Evolutionary conservation across 805 yeast species (phyloP).

Genomic region (Ogataea henricii): DNA sequence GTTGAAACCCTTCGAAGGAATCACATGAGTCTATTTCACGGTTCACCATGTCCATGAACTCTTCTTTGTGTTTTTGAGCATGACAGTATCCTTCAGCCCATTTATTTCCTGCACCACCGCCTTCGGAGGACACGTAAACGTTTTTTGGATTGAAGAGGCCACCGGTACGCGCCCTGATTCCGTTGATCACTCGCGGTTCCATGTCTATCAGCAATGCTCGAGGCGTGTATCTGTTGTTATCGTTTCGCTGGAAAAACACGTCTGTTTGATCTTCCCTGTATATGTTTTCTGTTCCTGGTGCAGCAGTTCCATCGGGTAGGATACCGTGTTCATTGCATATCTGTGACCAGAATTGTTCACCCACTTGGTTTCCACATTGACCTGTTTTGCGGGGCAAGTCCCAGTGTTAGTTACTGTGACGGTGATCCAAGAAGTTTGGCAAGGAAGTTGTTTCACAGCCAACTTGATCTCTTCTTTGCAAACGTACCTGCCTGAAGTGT

Average conservation of each 20-base stretch:
- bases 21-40: slow-evolving; percentile 91
- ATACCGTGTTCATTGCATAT: slow-evolving; percentile 87
- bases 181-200: slow-evolving; percentile 85
- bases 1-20: slow-evolving; percentile 84
- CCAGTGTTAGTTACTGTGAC: slow-evolving; percentile 5
- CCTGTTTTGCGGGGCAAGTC: slow-evolving; percentile 41
- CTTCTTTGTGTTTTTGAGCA: slow-evolving; percentile 69
- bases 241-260: slow-evolving; percentile 78
- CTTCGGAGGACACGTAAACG: slow-evolving; percentile 74
- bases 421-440: no score
- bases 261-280: slow-evolving; percentile 72
- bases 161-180: slow-evolving; percentile 48
- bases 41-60: slow-evolving; percentile 80
- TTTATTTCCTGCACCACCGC: slow-evolving; percentile 93
- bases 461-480: no score
- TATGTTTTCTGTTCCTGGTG: slow-evolving; percentile 37
- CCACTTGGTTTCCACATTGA: slow-evolving; percentile 97
- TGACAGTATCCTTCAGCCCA: slow-evolving; percentile 91
- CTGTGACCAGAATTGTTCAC: slow-evolving; percentile 90
- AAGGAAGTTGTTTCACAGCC: no score
- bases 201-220: slow-evolving; percentile 82
- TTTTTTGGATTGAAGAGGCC: slow-evolving; percentile 83
- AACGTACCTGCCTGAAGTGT: slow-evolving; percentile 62
- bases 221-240: slow-evolving; percentile 76
- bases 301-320: slow-evolving; percentile 57